Conservation (phyloP, 2,329 filamentous ascomycete species). For the Botryotinia narcissicola region DNA sequence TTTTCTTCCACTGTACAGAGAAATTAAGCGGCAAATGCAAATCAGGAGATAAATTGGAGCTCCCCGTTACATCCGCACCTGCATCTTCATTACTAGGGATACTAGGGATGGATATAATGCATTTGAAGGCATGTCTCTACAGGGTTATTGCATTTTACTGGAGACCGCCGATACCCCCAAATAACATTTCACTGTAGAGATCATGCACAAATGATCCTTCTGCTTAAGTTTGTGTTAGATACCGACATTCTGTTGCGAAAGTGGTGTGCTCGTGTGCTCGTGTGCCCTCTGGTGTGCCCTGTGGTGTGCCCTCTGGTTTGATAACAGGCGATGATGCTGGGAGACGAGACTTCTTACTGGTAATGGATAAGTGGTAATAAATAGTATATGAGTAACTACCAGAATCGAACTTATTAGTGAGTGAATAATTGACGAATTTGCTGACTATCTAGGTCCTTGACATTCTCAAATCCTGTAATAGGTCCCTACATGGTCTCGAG, state of each 20-base stretch:
- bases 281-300: not conserved
- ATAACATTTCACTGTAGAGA: not conserved
- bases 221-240: not conserved
- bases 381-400: not conserved
- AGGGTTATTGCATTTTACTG: not conserved
- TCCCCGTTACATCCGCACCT: constrained; percentile 10
- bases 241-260: not conserved
- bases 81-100: not conserved
- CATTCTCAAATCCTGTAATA: not conserved
- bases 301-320: not conserved
- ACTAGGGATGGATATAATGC: not conserved
- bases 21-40: constrained; percentile 5
- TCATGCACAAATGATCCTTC: constrained; percentile 2
- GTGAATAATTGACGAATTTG: not conserved
- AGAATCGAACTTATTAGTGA: not conserved
- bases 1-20: not conserved
- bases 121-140: not conserved
- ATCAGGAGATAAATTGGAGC: not conserved
- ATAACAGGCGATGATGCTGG: not conserved
- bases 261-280: not conserved
- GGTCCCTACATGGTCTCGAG: not conserved
- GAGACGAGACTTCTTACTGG: not conserved
- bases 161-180: not conserved
- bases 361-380: not conserved
- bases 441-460: not conserved